Base-by-base conservation (phyloP, 2,329 filamentous ascomycete species). In the Triangularia verruculosa region DNA sequence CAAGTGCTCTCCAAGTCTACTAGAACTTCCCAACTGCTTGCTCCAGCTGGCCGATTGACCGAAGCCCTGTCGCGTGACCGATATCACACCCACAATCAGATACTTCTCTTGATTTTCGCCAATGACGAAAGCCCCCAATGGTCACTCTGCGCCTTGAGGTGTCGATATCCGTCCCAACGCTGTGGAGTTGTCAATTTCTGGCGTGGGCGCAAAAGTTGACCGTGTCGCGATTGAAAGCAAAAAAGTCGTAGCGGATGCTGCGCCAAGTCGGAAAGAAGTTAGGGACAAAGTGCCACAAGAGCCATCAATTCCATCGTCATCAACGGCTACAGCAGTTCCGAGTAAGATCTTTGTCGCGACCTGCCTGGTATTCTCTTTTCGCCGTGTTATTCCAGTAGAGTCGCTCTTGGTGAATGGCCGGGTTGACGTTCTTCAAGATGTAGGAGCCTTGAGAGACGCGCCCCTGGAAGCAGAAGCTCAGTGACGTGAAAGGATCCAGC, bases 401-500 rank as follows among this genome's bases (percentile, higher is more conserved):
- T 20, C 20, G 39, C 6, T 20, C 17, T 17, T 47, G 39, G 39
- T 20, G 39, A n/a, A 17, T 47, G n/a, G n/a, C 20, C 9, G 20
- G 39, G 39, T 47, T 39, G 34, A 4, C 13, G 34, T 39, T 39
- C 34, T 39, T 39, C 34, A 47, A 47, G 39, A 28, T 56, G 25
- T 30, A 27, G 28, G 13, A 57, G 55, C 55, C 24, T 57, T 34
- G 55, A 27, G 34, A 59, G 56, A 59, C 57, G 57, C 57, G 57
- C 57, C 57, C 27, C 47, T 2, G 51, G 57, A 59, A 59, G 39
- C 39, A 20, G 39, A 39, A 59, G 57, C 57, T 59, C 34, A 52
- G 57, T 59, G 57, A 59, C 57, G 57, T 59, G 57, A 59, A 59
- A 59, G 57, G 30, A 59, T 52, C 34, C 57, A n/a, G 39, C 57